These are phyloP conservation scores for Jatropha curcas DNA, from an alignment of 345 rosid species.

Conservation along the genomic window DNA sequence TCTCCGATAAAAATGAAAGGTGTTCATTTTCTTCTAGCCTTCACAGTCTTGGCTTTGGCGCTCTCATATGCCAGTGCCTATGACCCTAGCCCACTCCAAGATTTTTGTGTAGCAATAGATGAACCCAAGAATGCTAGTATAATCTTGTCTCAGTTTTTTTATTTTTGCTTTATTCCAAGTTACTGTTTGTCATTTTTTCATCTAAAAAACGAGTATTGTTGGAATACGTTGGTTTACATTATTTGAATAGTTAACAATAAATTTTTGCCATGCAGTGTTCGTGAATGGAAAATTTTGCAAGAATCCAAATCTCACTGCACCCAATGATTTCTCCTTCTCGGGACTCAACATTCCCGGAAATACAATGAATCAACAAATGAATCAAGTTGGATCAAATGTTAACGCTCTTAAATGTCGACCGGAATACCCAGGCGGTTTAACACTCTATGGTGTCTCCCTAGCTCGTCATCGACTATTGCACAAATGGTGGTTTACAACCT, in stretches of 20 bases:
- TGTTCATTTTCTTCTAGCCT: neutral
- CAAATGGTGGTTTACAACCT: slow-evolving; percentile 22
- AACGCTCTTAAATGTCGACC: slow-evolving; percentile 4
- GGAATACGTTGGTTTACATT: neutral
- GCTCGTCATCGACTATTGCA: slow-evolving; percentile 15
- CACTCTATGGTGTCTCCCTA: slow-evolving; percentile 14
- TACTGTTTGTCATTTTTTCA: too few species aligned
- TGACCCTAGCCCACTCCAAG: slow-evolving; percentile 23
- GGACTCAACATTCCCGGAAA: slow-evolving; percentile 16
- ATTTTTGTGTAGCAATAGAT: slow-evolving; percentile 11
- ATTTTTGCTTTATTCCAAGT: neutral
- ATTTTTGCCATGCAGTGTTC: slow-evolving; percentile 8
- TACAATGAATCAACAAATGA: too few species aligned
- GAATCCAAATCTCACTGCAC: neutral
- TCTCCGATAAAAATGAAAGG: neutral
- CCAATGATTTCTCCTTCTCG: slow-evolving; percentile 15
- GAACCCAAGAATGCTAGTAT: slow-evolving; percentile 11
- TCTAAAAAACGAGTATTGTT: too few species aligned
- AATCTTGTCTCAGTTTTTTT: neutral
- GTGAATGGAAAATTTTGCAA: slow-evolving; percentile 28
- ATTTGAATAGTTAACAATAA: neutral
- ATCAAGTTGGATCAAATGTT: slow-evolving; percentile 7
- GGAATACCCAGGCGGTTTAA: slow-evolving; percentile 15
- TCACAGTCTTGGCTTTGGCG: neutral
- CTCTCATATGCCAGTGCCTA: slow-evolving; percentile 3